phyloP scores from a whole-genome alignment of 225 moss, liverwort and hornwort species.

The Pleurozium schreberi region DNA sequence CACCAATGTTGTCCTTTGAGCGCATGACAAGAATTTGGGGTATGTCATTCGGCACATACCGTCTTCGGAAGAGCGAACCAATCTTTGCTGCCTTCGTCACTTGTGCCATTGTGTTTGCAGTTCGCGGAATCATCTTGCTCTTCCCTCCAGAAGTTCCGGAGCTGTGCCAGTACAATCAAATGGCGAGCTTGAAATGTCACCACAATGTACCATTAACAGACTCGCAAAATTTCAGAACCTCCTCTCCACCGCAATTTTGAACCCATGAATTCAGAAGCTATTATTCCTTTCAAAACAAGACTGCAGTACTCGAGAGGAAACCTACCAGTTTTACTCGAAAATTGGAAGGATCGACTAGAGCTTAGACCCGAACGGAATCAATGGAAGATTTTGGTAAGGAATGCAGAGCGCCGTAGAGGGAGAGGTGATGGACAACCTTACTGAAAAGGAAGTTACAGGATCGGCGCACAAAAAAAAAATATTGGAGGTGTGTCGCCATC shows the following conservation, averaged over 20 bases:
- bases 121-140: slow-evolving; percentile 9
- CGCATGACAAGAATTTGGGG: background rate
- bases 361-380: background rate
- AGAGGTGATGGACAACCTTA: slow-evolving; percentile 9
- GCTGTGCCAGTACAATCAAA: background rate
- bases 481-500: slow-evolving; percentile 36
- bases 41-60: background rate
- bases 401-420: background rate
- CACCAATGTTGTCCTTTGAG: background rate
- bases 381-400: background rate
- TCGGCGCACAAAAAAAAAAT: slow-evolving; percentile 30
- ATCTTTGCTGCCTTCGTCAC: background rate
- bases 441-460: slow-evolving; percentile 17
- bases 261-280: background rate
- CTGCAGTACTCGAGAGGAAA: background rate
- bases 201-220: background rate
- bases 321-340: background rate
- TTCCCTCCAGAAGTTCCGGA: slow-evolving; percentile 24
- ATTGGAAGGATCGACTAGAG: background rate
- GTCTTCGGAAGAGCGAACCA: background rate
- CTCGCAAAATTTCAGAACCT: background rate
- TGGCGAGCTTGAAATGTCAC: background rate
- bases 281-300: background rate
- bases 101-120: background rate
- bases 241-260: background rate